Base-by-base conservation (phyloP, 768 basidiomycete genomes). In the Saitozyma podzolica region DNA sequence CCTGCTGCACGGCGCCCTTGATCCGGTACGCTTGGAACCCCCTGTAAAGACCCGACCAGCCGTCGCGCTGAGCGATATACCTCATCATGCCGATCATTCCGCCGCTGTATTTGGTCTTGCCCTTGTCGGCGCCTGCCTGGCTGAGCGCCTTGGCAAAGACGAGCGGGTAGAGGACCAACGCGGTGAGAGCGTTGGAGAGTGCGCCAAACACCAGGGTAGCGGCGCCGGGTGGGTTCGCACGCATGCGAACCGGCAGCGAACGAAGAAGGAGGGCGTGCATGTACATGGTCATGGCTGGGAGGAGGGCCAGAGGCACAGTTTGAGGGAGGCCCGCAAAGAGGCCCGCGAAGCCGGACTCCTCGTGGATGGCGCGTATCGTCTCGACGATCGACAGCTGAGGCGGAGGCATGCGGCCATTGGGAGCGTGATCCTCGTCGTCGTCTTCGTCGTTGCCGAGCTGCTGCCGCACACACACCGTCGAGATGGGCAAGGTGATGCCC, bases 1-100 rank as follows among this genome's bases (percentile, higher is more conserved):
- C 74, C 50, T 76, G 74, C 40, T 68, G 66, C 1, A 76, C 63
- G 14, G 74, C n/a, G n/a, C 72, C 68, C 51, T 76, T 76, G 49
- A 68, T 45, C 16, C 73, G 53, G 49, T 76, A 72, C 11, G 64
- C 74, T 50, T 76, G 64, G 10, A 76, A 17, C 39, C 74, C 74
- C 16, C 65, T 65, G 54, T 72, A 76, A 37, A 74, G 61, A 7
- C 70, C 72, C 11, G 17, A 17, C 9, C 67, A 50, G 2, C 73
- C 73, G 29, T 70, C 62, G 11, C 49, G 39, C 9, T 56, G 51
- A 11, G 67, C 49, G 39, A 72, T 62, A 39, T 40, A 20, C 6
- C 61, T 45, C 43, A 50, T 54, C 4, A 40, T 43, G 17, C 54
- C 59, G 14, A n/a, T 17, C 39, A 19, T 19, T 29, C 29, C 29